phyloP scores from a whole-genome alignment of 106 monocot genomes.

The Dactylorhiza incarnata region DNA sequence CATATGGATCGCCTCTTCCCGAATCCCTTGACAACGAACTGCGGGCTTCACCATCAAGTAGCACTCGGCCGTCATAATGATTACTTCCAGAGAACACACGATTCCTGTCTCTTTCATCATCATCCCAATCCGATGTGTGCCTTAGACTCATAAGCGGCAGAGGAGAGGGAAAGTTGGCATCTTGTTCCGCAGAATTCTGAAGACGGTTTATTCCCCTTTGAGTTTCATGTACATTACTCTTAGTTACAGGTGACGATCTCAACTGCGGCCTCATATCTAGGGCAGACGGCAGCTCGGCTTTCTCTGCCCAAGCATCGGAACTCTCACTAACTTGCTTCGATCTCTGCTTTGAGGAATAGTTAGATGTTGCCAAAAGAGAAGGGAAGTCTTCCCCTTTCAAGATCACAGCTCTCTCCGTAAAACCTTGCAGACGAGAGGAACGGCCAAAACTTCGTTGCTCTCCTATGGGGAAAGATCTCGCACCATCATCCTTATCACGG shows the following conservation, averaged over 20 bases:
- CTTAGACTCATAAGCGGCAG: slow-evolving; percentile 43
- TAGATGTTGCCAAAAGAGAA: slow-evolving; percentile 10
- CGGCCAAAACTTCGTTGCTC: background rate
- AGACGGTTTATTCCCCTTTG: background rate
- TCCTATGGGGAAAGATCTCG: slow-evolving; percentile 19
- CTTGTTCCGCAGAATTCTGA: slow-evolving; percentile 16
- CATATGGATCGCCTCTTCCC: slow-evolving; percentile 39
- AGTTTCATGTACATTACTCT: slow-evolving; percentile 6
- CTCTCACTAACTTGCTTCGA: slow-evolving; percentile 28
- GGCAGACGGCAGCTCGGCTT: slow-evolving; percentile 7
- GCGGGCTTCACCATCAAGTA: slow-evolving; percentile 16
- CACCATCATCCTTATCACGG: background rate
- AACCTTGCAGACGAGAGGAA: background rate
- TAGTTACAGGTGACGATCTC: slow-evolving; percentile 15
- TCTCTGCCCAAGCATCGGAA: slow-evolving; percentile 12
- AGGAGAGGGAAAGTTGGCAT: slow-evolving; percentile 23
- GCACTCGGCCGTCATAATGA: slow-evolving; percentile 18
- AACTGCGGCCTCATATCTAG: slow-evolving; percentile 53
- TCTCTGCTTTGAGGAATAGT: slow-evolving; percentile 13
- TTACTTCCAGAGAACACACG: slow-evolving; percentile 28
- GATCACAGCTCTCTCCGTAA: slow-evolving; percentile 34
- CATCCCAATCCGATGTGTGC: slow-evolving; percentile 80
- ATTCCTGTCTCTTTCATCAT: slow-evolving; percentile 81
- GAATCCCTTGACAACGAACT: slow-evolving; percentile 24
- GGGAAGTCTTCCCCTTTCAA: slow-evolving; percentile 81